These are phyloP conservation scores for Salisapilia sapeloensis DNA, from an alignment of 352 stramenopile species.

Conservation along the genomic window DNA sequence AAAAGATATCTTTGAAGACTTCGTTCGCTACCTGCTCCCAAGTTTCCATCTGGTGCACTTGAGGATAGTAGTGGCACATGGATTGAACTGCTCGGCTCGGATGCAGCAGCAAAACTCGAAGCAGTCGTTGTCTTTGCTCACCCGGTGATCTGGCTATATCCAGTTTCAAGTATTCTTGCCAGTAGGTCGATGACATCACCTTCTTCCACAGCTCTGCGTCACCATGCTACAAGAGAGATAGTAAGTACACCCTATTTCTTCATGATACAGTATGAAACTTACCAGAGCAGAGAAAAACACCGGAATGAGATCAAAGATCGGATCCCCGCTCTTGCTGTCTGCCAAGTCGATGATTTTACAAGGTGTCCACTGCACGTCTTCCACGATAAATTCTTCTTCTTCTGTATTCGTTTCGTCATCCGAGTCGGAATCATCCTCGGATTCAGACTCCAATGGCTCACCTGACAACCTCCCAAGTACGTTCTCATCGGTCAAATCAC, in stretches of 20 bases:
- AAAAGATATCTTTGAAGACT: conserved; percentile 49
- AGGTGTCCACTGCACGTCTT: conserved; percentile 33
- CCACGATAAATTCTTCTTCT: conserved; percentile 12
- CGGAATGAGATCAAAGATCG: conserved; percentile 71
- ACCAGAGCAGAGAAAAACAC: conserved; percentile 70
- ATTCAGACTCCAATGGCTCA: neutral
- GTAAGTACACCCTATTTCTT: conserved; percentile 3
- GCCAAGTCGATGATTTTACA: conserved; percentile 76
- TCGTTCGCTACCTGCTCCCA: conserved; percentile 47
- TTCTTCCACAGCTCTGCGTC: conserved; percentile 38
- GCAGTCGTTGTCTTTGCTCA: conserved; percentile 49
- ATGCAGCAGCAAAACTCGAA: conserved; percentile 60
- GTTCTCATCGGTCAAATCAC: conserved; percentile 77
- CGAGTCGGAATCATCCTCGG: conserved; percentile 7
- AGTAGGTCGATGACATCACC: conserved; percentile 43
- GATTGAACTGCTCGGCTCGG: conserved; percentile 52
- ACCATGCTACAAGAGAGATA: conserved; percentile 24
- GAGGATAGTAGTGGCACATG: conserved; percentile 55
- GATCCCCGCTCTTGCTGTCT: conserved; percentile 72
- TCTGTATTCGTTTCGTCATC: conserved; percentile 22
- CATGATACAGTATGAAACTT: conserved; percentile 4
- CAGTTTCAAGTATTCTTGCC: conserved; percentile 46
- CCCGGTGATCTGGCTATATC: no score
- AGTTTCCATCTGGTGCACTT: conserved; percentile 9
- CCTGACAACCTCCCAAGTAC: conserved; percentile 28